These are phyloP conservation scores for Penicillium janthinellum DNA, from an alignment of 2,329 filamentous ascomycete genomes.

Conservation along the genomic window DNA sequence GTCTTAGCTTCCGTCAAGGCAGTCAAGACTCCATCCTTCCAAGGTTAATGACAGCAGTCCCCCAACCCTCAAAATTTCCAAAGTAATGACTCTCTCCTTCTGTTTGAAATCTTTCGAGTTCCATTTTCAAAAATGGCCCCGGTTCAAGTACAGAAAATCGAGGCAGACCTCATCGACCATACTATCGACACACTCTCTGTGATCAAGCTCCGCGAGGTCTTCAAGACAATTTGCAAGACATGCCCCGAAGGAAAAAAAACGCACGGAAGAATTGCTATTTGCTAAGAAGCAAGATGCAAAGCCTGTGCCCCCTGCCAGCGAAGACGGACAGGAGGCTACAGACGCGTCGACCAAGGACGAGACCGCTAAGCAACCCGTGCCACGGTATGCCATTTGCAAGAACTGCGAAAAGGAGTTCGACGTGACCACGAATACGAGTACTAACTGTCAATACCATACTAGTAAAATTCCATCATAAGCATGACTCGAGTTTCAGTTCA, in stretches of 20 bases:
- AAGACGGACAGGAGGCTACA: neutral
- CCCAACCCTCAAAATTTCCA: too few species aligned
- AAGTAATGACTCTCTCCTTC: neutral
- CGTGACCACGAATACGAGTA: neutral
- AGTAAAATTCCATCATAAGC: neutral
- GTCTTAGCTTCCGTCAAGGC: neutral
- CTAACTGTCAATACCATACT: neutral
- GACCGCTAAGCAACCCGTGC: neutral
- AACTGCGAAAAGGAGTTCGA: neutral
- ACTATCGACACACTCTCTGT: neutral
- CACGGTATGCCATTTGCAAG: neutral
- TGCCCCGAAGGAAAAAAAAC: neutral
- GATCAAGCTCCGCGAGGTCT: neutral
- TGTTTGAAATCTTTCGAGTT: neutral
- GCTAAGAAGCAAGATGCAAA: neutral
- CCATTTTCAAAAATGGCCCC: neutral
- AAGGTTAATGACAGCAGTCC: neutral
- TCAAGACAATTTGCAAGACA: neutral
- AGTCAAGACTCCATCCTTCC: too few species aligned
- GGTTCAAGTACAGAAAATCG: neutral
- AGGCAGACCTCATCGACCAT: neutral
- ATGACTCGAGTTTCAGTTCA: too few species aligned
- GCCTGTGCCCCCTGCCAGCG: neutral
- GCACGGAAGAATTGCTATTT: neutral
- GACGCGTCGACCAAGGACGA: neutral